These are phyloP conservation scores for Schizosaccharomyces cryophilus DNA, from an alignment of 805 yeast species.

Conservation along the genomic window DNA sequence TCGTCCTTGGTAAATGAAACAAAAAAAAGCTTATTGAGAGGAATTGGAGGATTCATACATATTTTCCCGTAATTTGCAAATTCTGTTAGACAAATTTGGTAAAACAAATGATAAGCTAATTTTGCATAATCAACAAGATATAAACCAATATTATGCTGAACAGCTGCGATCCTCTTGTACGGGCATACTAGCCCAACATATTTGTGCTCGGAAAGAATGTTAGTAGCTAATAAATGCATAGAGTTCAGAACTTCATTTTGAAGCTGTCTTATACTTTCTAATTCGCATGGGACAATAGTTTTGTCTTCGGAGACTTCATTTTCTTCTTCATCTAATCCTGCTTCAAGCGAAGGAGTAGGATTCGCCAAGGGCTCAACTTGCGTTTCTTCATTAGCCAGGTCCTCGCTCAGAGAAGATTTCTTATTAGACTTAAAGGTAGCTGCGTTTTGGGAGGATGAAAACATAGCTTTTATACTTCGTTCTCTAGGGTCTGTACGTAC, in stretches of 20 bases:
- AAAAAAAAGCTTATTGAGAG: neutral
- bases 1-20: neutral
- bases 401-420: neutral
- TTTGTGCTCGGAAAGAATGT: conserved; percentile 40
- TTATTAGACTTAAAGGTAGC: conserved; percentile 16
- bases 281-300: conserved; percentile 3
- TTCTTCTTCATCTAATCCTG: too few species aligned
- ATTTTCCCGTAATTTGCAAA: conserved; percentile 55
- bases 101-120: conserved; percentile 32
- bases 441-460: conserved; percentile 3
- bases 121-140: conserved; percentile 62
- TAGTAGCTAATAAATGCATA: conserved; percentile 32
- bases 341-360: too few species aligned
- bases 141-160: conserved; percentile 60
- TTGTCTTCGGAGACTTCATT: too few species aligned
- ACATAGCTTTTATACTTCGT: conserved; percentile 20
- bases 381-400: neutral
- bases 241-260: conserved; percentile 21
- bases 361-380: too few species aligned
- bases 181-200: conserved; percentile 69
- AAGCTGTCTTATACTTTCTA: conserved; percentile 36
- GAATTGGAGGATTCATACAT: conserved; percentile 6
- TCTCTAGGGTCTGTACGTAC: conserved; percentile 54
- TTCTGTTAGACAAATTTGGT: conserved; percentile 54
- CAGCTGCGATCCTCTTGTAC: conserved; percentile 42